phyloP scores from a whole-genome alignment of 1,284 basidiomycete genomes.

The Acaromyces ingoldii region DNA sequence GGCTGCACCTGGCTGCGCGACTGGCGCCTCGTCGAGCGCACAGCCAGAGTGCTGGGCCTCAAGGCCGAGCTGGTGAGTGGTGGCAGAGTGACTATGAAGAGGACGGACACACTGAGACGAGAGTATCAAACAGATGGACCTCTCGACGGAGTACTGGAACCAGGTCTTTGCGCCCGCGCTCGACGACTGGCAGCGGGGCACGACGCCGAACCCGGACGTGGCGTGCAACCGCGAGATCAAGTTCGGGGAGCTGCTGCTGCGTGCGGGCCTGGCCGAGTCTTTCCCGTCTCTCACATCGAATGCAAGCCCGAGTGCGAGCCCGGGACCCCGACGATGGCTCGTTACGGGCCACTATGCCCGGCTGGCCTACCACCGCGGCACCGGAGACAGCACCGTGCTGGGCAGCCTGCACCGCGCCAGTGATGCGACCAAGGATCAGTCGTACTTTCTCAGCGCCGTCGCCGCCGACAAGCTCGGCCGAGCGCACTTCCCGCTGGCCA shows the following conservation, averaged over 20 bases:
- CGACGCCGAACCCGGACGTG: conserved; percentile 85
- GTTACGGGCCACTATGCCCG: conserved; percentile 93
- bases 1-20: conserved; percentile 95
- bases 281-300: too few species aligned
- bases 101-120: not conserved
- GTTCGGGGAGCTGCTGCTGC: conserved; percentile 76
- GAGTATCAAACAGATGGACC: conserved; percentile 20
- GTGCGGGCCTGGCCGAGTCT: conserved; percentile 3
- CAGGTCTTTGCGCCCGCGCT: conserved; percentile 44
- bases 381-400: not conserved
- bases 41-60: not conserved
- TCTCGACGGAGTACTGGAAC: conserved; percentile 42
- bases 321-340: conserved; percentile 53
- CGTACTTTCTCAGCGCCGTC: conserved; percentile 73
- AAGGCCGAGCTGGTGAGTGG: conserved; percentile 13
- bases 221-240: conserved; percentile 94
- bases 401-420: conserved; percentile 25
- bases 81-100: not conserved
- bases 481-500: conserved; percentile 61
- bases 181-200: conserved; percentile 33
- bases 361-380: conserved; percentile 52
- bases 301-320: not conserved
- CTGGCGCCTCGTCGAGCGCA: conserved; percentile 76
- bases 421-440: conserved; percentile 72
- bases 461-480: conserved; percentile 49